Base-by-base conservation (phyloP, 148 eudicot species). In the Drosera capensis region DNA sequence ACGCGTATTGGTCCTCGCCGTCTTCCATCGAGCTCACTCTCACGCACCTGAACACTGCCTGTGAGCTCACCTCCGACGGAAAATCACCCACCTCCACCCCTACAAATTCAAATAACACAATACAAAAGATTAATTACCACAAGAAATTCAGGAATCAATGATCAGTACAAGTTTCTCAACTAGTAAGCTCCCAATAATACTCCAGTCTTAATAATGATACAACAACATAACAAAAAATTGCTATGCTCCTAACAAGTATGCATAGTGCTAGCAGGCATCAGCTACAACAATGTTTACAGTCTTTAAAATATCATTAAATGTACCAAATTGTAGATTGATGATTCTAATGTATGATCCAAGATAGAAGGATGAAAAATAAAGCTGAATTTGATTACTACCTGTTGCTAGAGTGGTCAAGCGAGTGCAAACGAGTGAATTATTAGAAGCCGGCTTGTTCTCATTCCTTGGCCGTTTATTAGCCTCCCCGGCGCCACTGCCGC, bases 1-100 rank as follows among this genome's bases (percentile, higher is more conserved):
- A 86, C 2, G 93, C 95, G 24, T 65, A 76, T 54, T 86, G 78
- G 2, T 86, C 86, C 2, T 78, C 75, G 1, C 56, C 62, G 9
- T 66, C 75, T 8, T 76, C 82, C 0, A 78, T 19, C 25, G 92
- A 71, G 65, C 92, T 85, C 52, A 86, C 86, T 26, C 75, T 59
- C 0, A 86, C 83, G 36, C 86, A 86, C 14, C 73, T 68, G 35
- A 86, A 86, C 5, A 70, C 42, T 5, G 95, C 83, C 24, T 57
- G 25, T 3, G 80, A 61, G 8, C 47, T 71, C 66, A 81, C 45
- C 52, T 86, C 84, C 0, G 86, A 40, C 13, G 95, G 95, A 7
- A 81, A 78, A 46, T 71, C 68, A 24, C 73, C 83, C 29, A 75
- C 48, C 21, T 78, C 79, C 55, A 78, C 64, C 62, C 80, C 92